Base-by-base conservation (phyloP, 1,139 yeast species). In the Wickerhamomyces sp. region DNA sequence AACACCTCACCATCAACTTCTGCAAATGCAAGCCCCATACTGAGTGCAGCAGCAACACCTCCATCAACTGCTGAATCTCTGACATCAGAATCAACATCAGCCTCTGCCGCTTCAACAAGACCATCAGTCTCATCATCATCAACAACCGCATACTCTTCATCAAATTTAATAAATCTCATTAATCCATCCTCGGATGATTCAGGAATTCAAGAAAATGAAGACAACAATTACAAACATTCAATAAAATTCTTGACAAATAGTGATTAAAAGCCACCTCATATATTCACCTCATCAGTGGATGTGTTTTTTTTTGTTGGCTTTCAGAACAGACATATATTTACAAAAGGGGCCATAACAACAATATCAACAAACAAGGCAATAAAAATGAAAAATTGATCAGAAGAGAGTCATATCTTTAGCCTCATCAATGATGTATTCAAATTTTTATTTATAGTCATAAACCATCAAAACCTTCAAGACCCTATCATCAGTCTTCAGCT, bases 401-500 rank as follows among this genome's bases (percentile, higher is more conserved):
- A 4, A 18, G 23, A 18, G 23, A 4, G 3, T 18, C 23, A n/a
- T 18, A 18, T 18, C 23, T 18, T 18, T 18, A 18, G 23, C 23
- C 23, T 18, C 23, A 18, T 4, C 23, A 5, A 18, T 18, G 3
- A 18, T 18, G 3, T 5, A 18, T 4, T 34, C 41, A 31, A 11
- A 30, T 14, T 50, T 47, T 23, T 45, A 43, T 1, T 34, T 48
- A 18, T 48, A 41, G 42, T 67, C 68, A 60, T 75, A 86, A 4
- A 85, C 84, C 48, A 72, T 68, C 67, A 89, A 64, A 51, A 79
- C 68, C 23, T 66, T 62, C 13, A 76, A 66, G 27, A 93, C 78
- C 51, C 96, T 69, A 14, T 78, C 79, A 61, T 93, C 98, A 27
- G 78, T 79, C 14, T 65, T 72, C 46, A 90, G 68, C 26, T 85